A percentile compares a stretch with the other conserved stretches of the same genome.
These are phyloP conservation scores for Aspergillus panamensis DNA, from an alignment of 495 filamentous ascomycete genomes.

Conservation along the genomic window DNA sequence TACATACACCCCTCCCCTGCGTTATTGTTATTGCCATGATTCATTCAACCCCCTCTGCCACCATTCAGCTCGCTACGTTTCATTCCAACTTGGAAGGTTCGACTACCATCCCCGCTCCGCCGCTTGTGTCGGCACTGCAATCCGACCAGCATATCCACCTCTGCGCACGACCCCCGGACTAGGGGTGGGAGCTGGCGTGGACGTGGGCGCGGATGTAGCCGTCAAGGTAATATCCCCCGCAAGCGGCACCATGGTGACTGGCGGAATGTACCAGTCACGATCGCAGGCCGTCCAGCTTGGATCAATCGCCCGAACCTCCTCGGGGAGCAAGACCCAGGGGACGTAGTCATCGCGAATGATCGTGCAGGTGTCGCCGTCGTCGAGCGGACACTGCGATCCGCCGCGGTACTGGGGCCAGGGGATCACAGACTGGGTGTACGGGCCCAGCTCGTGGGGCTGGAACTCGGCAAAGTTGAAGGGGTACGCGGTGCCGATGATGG, in stretches of 20 bases:
- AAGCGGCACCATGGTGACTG: constrained; percentile 22
- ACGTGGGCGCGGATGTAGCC: background rate
- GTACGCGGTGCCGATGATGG: constrained; percentile 20
- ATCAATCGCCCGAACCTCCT: constrained; percentile 18
- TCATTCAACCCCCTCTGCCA: too few species aligned
- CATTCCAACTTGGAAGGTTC: too few species aligned
- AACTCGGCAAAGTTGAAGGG: constrained; percentile 30
- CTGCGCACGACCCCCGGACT: background rate
- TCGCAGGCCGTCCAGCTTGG: constrained; percentile 15
- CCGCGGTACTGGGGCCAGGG: constrained; percentile 27
- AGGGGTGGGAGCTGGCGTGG: background rate
- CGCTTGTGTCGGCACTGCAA: background rate
- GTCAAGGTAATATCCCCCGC: background rate
- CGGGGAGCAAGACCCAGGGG: constrained; percentile 10
- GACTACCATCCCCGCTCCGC: constrained; percentile 5
- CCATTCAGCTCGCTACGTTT: too few species aligned
- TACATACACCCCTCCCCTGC: too few species aligned
- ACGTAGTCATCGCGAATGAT: constrained; percentile 27
- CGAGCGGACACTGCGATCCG: constrained; percentile 23
- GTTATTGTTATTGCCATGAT: too few species aligned
- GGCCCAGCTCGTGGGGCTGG: constrained; percentile 20
- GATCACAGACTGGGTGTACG: constrained; percentile 22
- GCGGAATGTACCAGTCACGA: constrained; percentile 21
- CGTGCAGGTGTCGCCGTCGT: constrained; percentile 14
- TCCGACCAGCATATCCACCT: background rate